A percentile compares a stretch with the other conserved stretches of the same genome.
Conservation (phyloP, 495 filamentous ascomycete species). For the Copromyces sp. region DNA sequence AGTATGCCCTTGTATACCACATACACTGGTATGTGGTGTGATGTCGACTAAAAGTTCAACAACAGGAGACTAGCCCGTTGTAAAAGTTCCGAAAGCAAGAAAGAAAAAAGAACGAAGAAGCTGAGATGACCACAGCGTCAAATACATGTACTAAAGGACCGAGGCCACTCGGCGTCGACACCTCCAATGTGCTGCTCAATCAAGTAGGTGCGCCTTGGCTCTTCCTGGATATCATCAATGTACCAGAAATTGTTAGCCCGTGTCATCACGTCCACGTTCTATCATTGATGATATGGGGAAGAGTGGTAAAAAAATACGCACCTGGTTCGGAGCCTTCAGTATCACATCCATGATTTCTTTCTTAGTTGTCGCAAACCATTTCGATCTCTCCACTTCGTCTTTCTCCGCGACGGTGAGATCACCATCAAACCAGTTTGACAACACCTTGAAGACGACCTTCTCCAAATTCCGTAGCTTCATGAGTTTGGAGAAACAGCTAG, state of each 20-base stretch:
- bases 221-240: neutral
- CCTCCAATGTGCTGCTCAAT: neutral
- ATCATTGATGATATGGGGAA: too few relatives aligned
- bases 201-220: rapidly evolving
- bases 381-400: neutral
- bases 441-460: neutral
- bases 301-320: neutral
- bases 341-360: neutral
- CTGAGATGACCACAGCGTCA: neutral
- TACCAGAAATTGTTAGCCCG: neutral
- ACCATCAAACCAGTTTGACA: too few relatives aligned
- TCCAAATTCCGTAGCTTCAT: neutral
- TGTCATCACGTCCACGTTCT: neutral
- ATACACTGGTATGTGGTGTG: neutral
- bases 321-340: neutral
- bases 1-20: neutral
- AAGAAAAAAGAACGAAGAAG: neutral
- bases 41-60: neutral
- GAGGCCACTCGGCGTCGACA: neutral
- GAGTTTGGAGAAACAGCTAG: neutral
- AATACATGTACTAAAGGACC: neutral
- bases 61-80: neutral
- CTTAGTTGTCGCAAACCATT: neutral
- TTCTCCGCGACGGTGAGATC: neutral
- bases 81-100: too few relatives aligned